These are phyloP conservation scores for Acer negundo DNA, from an alignment of 345 rosid species.

Conservation along the genomic window DNA sequence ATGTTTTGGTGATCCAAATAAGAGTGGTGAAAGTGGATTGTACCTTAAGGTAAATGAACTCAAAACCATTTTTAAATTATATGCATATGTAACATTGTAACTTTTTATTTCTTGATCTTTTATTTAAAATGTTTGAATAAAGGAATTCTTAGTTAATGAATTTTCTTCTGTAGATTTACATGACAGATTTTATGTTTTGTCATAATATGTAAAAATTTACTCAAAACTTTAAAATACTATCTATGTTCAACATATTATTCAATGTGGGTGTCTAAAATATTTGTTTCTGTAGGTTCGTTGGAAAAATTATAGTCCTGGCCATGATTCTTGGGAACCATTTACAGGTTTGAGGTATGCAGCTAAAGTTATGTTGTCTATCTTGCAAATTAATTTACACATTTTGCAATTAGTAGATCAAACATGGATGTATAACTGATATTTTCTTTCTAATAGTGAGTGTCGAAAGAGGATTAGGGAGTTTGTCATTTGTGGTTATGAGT, in stretches of 20 bases:
- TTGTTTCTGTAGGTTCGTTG: conserved; percentile 53
- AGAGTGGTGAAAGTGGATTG: conserved; percentile 33
- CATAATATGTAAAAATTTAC: neutral
- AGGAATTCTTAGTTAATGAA: neutral
- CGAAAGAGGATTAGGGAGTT: conserved; percentile 45
- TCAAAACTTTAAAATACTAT: too few species aligned
- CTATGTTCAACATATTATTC: neutral
- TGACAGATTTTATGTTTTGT: neutral
- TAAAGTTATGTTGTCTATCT: neutral
- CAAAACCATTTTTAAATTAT: neutral
- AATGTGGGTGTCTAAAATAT: neutral
- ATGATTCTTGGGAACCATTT: conserved; percentile 73
- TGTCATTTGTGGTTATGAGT: conserved; percentile 45
- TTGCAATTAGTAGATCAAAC: neutral
- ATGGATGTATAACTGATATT: neutral
- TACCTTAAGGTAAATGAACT: conserved; percentile 50
- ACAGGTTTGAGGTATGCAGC: conserved; percentile 52
- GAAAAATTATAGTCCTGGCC: conserved; percentile 53
- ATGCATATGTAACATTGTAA: neutral
- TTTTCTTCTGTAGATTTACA: too few species aligned
- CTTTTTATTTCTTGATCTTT: neutral
- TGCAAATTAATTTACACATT: neutral
- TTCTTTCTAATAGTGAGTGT: conserved; percentile 43
- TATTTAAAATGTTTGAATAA: neutral
- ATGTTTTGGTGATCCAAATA: conserved; percentile 54